A percentile compares a stretch with the other conserved stretches of the same genome.
These are phyloP conservation scores for Aristolochia californica DNA, from an alignment of 164 flowering plant species.

Conservation along the genomic window DNA sequence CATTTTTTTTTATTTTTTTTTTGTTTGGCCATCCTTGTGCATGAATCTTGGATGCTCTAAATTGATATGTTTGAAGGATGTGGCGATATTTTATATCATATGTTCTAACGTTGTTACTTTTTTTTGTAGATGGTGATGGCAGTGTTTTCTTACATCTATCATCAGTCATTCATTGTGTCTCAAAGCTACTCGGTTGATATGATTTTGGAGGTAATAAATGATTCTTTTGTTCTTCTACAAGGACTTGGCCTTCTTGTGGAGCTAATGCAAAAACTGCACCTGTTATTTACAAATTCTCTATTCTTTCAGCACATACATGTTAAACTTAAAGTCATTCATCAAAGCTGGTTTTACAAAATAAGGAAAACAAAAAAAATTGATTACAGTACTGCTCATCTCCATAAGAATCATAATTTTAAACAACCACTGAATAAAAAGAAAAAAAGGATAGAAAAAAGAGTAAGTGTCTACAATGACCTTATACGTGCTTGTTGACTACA, in stretches of 20 bases:
- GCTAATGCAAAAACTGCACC: background rate
- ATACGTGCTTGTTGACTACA: too few relatives aligned
- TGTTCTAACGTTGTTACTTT: background rate
- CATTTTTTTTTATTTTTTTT: background rate
- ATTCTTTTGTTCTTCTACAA: background rate
- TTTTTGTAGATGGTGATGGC: conserved; percentile 94
- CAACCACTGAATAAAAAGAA: too few relatives aligned
- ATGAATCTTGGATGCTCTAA: background rate
- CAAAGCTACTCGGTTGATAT: conserved; percentile 57
- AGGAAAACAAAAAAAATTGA: too few relatives aligned
- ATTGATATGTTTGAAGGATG: background rate
- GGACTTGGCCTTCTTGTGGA: background rate
- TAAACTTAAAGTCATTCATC: too few relatives aligned
- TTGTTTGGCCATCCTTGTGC: background rate
- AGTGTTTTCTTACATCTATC: conserved; percentile 85
- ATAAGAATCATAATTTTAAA: too few relatives aligned
- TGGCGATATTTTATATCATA: background rate
- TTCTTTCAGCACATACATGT: background rate
- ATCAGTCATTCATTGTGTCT: conserved; percentile 71
- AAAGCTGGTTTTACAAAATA: too few relatives aligned
- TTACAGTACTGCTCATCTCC: too few relatives aligned
- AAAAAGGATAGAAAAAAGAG: too few relatives aligned
- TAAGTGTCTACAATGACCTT: too few relatives aligned
- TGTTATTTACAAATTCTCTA: background rate
- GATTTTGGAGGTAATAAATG: conserved; percentile 57